Percentiles rank a stretch among this genome's conserved stretches.
phyloP scores from a whole-genome alignment of 805 yeast genomes.

The Saturnispora zaruensis region DNA sequence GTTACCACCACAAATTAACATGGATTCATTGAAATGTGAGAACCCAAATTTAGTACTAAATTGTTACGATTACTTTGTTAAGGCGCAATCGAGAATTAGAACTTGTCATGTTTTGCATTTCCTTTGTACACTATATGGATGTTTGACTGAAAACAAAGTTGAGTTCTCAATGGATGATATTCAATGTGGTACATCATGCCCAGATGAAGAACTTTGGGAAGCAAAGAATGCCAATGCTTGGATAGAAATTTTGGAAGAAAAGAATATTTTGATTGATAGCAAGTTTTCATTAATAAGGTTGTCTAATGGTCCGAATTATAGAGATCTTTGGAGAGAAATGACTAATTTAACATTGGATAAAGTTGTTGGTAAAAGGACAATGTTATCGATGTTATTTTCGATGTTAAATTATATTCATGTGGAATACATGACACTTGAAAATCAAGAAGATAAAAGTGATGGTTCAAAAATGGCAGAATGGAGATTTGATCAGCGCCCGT shows the following conservation, averaged over 20 bases:
- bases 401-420: constrained; percentile 58
- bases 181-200: constrained; percentile 59
- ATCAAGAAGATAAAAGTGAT: constrained; percentile 22
- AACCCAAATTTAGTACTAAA: constrained; percentile 27
- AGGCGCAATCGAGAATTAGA: constrained; percentile 48
- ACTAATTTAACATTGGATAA: constrained; percentile 32
- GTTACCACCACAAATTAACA: constrained; percentile 33
- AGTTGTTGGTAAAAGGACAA: constrained; percentile 39
- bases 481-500: constrained; percentile 56
- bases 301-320: constrained; percentile 44
- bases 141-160: constrained; percentile 35
- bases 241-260: constrained; percentile 32
- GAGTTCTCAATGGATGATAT: constrained; percentile 37
- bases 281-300: constrained; percentile 47
- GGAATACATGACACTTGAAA: constrained; percentile 35
- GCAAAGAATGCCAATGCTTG: constrained; percentile 44
- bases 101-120: constrained; percentile 45
- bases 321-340: constrained; percentile 47
- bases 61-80: constrained; percentile 42
- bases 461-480: constrained; percentile 49
- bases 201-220: constrained; percentile 51
- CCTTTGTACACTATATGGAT: constrained; percentile 39
- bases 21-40: constrained; percentile 15
- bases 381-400: constrained; percentile 50
- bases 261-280: constrained; percentile 39